A percentile compares a stretch with the other conserved stretches of the same genome.
phyloP scores from a whole-genome alignment of 1,139 yeast genomes.

The Yamadazyma jaroonii region DNA sequence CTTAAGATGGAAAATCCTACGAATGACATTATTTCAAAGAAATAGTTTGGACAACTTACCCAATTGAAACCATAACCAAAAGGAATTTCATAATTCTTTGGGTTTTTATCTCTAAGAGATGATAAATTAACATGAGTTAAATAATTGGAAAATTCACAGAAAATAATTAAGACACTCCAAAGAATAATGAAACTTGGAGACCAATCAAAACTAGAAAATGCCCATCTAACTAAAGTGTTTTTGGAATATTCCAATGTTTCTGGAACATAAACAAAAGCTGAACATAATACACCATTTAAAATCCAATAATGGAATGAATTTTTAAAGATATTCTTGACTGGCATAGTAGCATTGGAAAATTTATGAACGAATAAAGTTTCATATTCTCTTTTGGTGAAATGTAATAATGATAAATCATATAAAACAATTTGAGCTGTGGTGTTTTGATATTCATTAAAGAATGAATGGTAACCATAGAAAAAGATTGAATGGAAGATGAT shows the following conservation, averaged over 20 bases:
- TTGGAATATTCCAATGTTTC: conserved; percentile 10
- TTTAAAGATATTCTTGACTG: conserved; percentile 78
- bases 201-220: conserved; percentile 13
- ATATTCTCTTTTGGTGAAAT: conserved; percentile 81
- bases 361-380: conserved; percentile 83
- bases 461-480: conserved; percentile 38
- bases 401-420: conserved; percentile 54
- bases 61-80: conserved; percentile 43
- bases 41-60: conserved; percentile 79
- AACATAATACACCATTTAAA: conserved; percentile 71
- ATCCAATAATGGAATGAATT: conserved; percentile 92
- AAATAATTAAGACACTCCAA: conserved; percentile 10
- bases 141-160: conserved; percentile 71
- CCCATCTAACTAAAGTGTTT: conserved; percentile 6
- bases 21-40: conserved; percentile 83
- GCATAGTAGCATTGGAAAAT: conserved; percentile 92
- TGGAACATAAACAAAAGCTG: conserved; percentile 72
- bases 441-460: conserved; percentile 12
- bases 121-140: conserved; percentile 64
- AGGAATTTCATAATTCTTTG: conserved; percentile 39
- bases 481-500: conserved; percentile 72
- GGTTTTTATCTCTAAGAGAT: conserved; percentile 48
- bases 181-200: conserved; percentile 4
- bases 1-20: conserved; percentile 62
- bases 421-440: conserved; percentile 13